Evolutionary conservation across 176 grass and related monocot species (phyloP).

Genomic region (Echinochloa phyllopogon): DNA sequence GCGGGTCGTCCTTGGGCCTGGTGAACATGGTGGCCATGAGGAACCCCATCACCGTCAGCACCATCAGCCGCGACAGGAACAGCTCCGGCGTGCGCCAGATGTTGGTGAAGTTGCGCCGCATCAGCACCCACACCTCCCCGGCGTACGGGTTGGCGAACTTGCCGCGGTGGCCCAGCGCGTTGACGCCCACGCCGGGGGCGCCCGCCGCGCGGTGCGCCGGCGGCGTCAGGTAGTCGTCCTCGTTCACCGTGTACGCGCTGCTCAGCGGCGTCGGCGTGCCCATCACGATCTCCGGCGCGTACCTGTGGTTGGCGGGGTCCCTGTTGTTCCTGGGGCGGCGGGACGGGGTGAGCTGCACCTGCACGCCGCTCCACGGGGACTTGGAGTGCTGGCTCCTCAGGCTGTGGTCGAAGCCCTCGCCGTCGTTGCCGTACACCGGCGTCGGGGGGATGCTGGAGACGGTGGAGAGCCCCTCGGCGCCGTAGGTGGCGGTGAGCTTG

Average conservation of each 20-base stretch:
- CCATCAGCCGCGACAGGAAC: constrained; percentile 72
- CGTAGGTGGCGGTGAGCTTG: constrained; percentile 39
- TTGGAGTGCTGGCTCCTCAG: constrained; percentile 58
- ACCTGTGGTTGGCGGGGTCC: constrained; percentile 17
- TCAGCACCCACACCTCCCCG: constrained; percentile 65
- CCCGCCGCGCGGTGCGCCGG: constrained; percentile 30
- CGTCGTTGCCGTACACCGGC: background rate
- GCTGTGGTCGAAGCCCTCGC: constrained; percentile 65
- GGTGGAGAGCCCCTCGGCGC: constrained; percentile 32
- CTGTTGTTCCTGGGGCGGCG: constrained; percentile 38
- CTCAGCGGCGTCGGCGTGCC: constrained; percentile 69
- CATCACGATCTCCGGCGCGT: constrained; percentile 60
- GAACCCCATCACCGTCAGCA: constrained; percentile 58
- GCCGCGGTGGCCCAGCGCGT: constrained; percentile 50
- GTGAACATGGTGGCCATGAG: constrained; percentile 79
- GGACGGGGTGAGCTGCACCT: constrained; percentile 56
- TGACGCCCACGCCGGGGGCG: constrained; percentile 32
- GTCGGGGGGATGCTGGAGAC: constrained; percentile 49
- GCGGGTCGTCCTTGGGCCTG: constrained; percentile 59
- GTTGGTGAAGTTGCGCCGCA: constrained; percentile 76
- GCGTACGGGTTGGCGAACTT: constrained; percentile 67
- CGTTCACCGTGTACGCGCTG: constrained; percentile 70
- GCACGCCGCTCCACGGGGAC: constrained; percentile 63
- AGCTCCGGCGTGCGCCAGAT: constrained; percentile 73
- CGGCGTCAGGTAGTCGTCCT: constrained; percentile 65